Base-by-base conservation (phyloP, 2,329 filamentous ascomycete species). In the Leptographium lundbergii region DNA sequence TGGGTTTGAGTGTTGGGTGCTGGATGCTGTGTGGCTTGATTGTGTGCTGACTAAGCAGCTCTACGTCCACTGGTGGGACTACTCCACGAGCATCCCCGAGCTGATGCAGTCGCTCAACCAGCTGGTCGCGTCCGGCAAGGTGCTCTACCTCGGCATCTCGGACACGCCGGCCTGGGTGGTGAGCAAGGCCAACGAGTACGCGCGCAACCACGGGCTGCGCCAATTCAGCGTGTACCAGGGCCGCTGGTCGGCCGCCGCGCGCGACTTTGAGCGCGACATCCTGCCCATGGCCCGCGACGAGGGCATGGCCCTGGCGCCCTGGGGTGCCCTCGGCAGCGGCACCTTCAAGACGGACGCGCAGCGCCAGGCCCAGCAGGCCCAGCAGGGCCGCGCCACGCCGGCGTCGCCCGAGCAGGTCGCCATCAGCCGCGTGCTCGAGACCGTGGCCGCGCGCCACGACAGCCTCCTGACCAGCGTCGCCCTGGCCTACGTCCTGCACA, bases 401-500 rank as follows among this genome's bases (percentile, higher is more conserved):
- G 75, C 78, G 22, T 76, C 73, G 1, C 75, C 81, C 54, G 72
- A 74, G 7, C 84, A 89, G 64, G 69, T 78, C 61, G 74, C 73
- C 63, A 67, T 78, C 62, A 77, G 74, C 63, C 65, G 70, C 57
- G 73, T 70, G 14, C 69, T 80, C 39, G 75, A 78, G 75, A 75
- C 69, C 32, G 77, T 87, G 53, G 76, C 77, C 54, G 63, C 65
- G 27, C 71, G 72, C 61, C 75, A 75, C 63, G 68, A 69, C 61
- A 75, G 73, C 2, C 64, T 69, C 57, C 71, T 78, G 62, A 77
- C 75, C 19, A 75, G 74, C 61, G 69, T 80, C 59, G 87, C 87
- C 10, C 71, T 91, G 27, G 87, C 87, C 2, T 91, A 91, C 66
- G 82, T 90, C 17, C 79, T 88, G 77, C 78, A 82, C 63, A 89